Conservation (phyloP, 345 rosid species). For the Camelina neglecta region DNA sequence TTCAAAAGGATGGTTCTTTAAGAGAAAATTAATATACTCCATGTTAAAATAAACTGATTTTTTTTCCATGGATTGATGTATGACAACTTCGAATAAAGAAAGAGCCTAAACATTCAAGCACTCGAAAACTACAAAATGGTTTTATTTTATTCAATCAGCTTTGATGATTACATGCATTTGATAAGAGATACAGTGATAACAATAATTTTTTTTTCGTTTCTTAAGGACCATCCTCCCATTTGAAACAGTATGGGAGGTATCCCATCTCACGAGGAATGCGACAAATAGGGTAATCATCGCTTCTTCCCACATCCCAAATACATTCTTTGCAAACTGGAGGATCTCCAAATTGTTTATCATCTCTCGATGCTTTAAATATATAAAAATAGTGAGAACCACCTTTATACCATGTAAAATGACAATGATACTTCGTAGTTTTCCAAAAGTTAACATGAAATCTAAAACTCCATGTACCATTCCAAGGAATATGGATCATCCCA, state of each 20-base stretch:
- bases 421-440: neutral
- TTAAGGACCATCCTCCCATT: neutral
- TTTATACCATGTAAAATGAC: slow-evolving; percentile 15
- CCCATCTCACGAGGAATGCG: neutral
- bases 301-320: slow-evolving; percentile 15
- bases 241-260: neutral
- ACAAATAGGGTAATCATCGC: neutral
- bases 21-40: neutral
- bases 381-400: slow-evolving; percentile 13
- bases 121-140: neutral
- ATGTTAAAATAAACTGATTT: neutral
- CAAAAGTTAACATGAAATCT: slow-evolving; percentile 16
- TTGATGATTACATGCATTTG: neutral
- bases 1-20: neutral
- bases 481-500: slow-evolving; percentile 2
- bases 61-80: neutral
- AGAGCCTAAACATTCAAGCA: neutral
- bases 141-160: neutral
- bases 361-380: slow-evolving; percentile 24
- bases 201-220: neutral
- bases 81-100: neutral
- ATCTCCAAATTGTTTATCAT: neutral
- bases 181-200: neutral
- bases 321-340: slow-evolving; percentile 13
- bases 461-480: slow-evolving; percentile 2